phyloP scores from a whole-genome alignment of 768 basidiomycete genomes.

The Melanogaster broomeanus region DNA sequence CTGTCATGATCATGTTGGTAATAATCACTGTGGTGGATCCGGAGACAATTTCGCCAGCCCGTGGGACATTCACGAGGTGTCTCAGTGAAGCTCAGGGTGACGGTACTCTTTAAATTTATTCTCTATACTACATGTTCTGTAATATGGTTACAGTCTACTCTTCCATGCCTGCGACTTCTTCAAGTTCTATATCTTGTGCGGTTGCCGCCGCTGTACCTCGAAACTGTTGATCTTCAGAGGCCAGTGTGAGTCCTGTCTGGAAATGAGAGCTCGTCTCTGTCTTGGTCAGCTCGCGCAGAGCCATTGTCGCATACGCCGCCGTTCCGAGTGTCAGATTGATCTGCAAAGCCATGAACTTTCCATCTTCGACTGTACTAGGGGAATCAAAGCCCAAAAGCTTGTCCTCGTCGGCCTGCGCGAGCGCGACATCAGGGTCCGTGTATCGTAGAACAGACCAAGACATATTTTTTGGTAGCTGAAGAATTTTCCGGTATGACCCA shows the following conservation, averaged over 20 bases:
- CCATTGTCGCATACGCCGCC: slow-evolving; percentile 98
- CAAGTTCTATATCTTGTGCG: slow-evolving; percentile 22
- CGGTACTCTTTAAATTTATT: background rate
- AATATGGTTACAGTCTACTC: slow-evolving; percentile 1
- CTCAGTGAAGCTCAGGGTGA: too few species aligned
- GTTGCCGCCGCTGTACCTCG: slow-evolving; percentile 46
- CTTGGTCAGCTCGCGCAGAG: slow-evolving; percentile 91
- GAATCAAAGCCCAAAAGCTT: slow-evolving; percentile 78
- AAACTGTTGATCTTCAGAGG: slow-evolving; percentile 83
- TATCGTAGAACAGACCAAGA: slow-evolving; percentile 84
- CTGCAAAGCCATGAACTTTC: slow-evolving; percentile 87
- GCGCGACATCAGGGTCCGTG: slow-evolving; percentile 89
- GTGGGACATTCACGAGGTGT: background rate
- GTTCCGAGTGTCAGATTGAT: slow-evolving; percentile 84
- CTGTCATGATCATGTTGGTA: too few species aligned
- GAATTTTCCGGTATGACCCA: slow-evolving; percentile 91
- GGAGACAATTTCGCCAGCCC: background rate
- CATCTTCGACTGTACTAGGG: slow-evolving; percentile 65
- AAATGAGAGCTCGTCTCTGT: slow-evolving; percentile 92
- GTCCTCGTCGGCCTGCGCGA: slow-evolving; percentile 97
- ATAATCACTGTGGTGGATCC: background rate
- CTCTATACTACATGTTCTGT: background rate
- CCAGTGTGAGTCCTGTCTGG: slow-evolving; percentile 76
- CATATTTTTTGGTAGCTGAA: slow-evolving; percentile 81
- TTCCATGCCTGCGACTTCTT: slow-evolving; percentile 8